phyloP scores from a whole-genome alignment of 148 eudicot genomes.

The Rhododendron ovatum region DNA sequence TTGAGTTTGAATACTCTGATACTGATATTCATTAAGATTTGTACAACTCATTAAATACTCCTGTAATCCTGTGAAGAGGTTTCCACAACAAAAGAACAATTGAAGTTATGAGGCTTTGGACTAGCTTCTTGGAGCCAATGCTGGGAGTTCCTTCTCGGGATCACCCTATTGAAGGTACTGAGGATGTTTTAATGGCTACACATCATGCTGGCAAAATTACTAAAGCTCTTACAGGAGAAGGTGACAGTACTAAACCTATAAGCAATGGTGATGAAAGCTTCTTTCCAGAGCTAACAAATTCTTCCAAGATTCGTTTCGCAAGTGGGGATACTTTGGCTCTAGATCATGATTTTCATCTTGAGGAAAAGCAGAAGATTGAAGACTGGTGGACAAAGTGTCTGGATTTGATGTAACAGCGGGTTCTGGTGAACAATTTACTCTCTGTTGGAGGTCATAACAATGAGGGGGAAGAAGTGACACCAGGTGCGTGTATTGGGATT shows the following conservation, averaged over 20 bases:
- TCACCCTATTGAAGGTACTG: constrained; percentile 30
- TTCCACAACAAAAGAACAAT: constrained; percentile 75
- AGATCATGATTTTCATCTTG: too few species aligned
- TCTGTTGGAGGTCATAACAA: constrained; percentile 27
- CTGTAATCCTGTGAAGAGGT: constrained; percentile 52
- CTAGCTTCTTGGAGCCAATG: constrained; percentile 74
- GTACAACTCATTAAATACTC: constrained; percentile 74
- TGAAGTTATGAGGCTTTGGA: constrained; percentile 81
- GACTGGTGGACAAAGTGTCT: too few species aligned
- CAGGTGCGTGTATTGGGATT: constrained; percentile 18
- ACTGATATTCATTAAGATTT: constrained; percentile 70
- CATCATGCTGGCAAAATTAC: constrained; percentile 22
- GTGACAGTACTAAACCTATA: constrained; percentile 33
- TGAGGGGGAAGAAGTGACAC: constrained; percentile 27
- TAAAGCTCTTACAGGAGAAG: constrained; percentile 29
- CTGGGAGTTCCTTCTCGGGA: constrained; percentile 48
- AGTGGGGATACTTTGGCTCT: too few species aligned
- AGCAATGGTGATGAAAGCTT: constrained; percentile 37
- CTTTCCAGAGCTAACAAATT: constrained; percentile 31
- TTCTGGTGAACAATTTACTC: constrained; percentile 22
- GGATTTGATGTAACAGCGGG: background rate
- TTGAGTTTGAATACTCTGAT: constrained; percentile 61
- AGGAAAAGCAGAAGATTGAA: too few species aligned
- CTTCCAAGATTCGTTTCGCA: constrained; percentile 19
- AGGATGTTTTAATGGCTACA: constrained; percentile 38